phyloP scores from a whole-genome alignment of 805 yeast species.

The Candida vaughaniae region DNA sequence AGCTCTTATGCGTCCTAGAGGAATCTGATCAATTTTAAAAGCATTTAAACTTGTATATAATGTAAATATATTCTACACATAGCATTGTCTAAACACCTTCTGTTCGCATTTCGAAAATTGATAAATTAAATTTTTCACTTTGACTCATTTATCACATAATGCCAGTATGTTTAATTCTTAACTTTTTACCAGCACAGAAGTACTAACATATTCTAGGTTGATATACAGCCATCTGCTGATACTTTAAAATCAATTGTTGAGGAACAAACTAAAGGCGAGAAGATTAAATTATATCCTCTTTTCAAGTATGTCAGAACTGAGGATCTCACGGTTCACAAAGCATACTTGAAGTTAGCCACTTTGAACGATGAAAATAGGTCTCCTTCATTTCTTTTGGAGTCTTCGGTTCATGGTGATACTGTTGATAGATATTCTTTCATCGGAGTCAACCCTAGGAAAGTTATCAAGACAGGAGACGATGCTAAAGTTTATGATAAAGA shows the following conservation, averaged over 20 bases:
- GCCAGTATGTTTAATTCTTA: constrained; percentile 19
- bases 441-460: constrained; percentile 81
- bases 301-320: constrained; percentile 72
- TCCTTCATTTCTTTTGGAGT: constrained; percentile 82
- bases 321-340: constrained; percentile 83
- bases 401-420: constrained; percentile 85
- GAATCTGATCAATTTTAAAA: constrained; percentile 26
- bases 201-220: constrained; percentile 21
- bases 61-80: not conserved
- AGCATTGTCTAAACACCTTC: not conserved
- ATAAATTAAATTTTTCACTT: constrained; percentile 2
- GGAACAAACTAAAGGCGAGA: constrained; percentile 11
- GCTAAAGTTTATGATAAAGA: constrained; percentile 25
- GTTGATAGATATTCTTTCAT: constrained; percentile 89
- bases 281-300: constrained; percentile 77
- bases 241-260: constrained; percentile 27
- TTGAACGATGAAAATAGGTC: constrained; percentile 53
- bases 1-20: not conserved
- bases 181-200: not conserved
- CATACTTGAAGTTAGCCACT: constrained; percentile 78
- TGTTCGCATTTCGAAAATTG: not conserved
- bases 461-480: constrained; percentile 78
- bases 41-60: constrained; percentile 20
- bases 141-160: constrained; percentile 9
- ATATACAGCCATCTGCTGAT: constrained; percentile 38